These are phyloP conservation scores for Fraxinus floribunda DNA, from an alignment of 305 asterid species.

Conservation along the genomic window DNA sequence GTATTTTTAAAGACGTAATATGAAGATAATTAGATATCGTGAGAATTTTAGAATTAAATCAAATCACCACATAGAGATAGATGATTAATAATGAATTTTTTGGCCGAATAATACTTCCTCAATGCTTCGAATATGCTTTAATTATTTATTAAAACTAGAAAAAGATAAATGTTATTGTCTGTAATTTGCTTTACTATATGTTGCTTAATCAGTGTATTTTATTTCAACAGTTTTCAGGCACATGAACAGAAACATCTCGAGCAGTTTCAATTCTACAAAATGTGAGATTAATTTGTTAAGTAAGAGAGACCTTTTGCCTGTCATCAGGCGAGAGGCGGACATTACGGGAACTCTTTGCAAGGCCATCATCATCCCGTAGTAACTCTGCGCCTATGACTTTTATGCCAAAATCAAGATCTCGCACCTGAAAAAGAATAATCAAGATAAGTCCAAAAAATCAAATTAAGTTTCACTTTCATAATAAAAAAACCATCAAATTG, in stretches of 20 bases:
- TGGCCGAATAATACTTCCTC: no score
- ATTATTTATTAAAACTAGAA: no score
- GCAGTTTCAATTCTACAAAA: not conserved
- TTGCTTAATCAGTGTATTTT: not conserved
- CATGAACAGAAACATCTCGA: not conserved
- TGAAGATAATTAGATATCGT: no score
- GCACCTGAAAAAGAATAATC: slow-evolving; percentile 55
- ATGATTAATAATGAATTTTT: no score
- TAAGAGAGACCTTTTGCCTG: slow-evolving; percentile 59
- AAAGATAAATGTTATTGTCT: no score
- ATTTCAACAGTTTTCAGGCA: slow-evolving; percentile 1
- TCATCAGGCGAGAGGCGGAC: slow-evolving; percentile 69
- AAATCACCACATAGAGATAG: no score
- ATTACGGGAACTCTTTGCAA: slow-evolving; percentile 94
- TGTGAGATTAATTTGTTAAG: slow-evolving; percentile 2
- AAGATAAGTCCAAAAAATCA: not conserved
- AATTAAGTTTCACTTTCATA: not conserved
- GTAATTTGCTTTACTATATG: not conserved
- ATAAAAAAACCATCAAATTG: not conserved
- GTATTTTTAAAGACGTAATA: no score
- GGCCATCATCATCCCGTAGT: slow-evolving; percentile 75
- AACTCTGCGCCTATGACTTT: slow-evolving; percentile 70
- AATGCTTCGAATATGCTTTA: no score
- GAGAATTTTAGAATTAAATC: no score
- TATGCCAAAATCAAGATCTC: slow-evolving; percentile 90